Conservation (phyloP, 78 protist species). For the Dictyostelium capitatum region DNA sequence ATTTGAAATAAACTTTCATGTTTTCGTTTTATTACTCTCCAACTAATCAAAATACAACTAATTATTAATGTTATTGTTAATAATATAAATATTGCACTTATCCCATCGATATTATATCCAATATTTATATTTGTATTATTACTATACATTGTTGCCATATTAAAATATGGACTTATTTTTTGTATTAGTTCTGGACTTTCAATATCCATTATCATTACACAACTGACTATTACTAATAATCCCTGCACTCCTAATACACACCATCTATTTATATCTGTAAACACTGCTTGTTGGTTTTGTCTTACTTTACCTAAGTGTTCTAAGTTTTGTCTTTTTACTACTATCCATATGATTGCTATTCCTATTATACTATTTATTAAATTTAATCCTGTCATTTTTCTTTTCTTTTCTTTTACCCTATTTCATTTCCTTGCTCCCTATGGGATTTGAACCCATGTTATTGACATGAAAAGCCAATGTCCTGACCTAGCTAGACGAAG, state of each 20-base stretch:
- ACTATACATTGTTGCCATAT: not conserved
- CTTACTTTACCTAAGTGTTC: not conserved
- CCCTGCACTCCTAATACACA: not conserved
- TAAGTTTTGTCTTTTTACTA: not conserved
- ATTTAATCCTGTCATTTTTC: not conserved
- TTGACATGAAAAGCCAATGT: constrained; percentile 45
- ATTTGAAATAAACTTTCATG: constrained; percentile 1
- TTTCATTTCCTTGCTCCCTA: not conserved
- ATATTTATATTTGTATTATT: constrained; percentile 21
- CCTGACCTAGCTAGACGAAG: constrained; percentile 60
- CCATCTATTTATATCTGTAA: too few relatives aligned
- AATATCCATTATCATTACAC: not conserved
- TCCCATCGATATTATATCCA: not conserved
- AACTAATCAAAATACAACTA: constrained; percentile 10
- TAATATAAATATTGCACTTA: constrained; percentile 14
- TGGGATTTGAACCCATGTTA: constrained; percentile 49
- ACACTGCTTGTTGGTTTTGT: not conserved
- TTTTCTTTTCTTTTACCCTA: not conserved
- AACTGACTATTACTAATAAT: not conserved
- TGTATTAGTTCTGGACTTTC: not conserved
- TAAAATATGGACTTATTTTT: not conserved
- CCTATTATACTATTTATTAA: constrained; percentile 5
- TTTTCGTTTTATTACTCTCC: not conserved
- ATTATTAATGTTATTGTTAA: constrained; percentile 13
- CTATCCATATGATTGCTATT: not conserved